A percentile compares a stretch with the other conserved stretches of the same genome.
Evolutionary conservation across 2,329 filamentous ascomycete species (phyloP).

Genomic region (Aspergillus thermomutatus): DNA sequence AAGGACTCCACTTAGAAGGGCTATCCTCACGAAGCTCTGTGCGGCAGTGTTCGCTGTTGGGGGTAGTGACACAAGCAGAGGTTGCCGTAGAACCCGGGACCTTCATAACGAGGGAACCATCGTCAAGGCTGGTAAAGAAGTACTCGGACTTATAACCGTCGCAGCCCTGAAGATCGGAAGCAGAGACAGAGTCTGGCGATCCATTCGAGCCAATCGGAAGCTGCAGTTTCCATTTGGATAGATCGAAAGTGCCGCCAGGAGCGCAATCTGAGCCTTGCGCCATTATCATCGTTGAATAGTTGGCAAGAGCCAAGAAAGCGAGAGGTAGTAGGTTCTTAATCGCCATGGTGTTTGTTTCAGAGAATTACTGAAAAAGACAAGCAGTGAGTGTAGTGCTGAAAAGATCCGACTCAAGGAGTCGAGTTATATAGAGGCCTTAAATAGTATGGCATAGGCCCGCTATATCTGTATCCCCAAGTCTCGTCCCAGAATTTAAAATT

Average conservation of each 20-base stretch:
- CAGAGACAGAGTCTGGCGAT: no score
- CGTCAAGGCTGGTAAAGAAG: slow-evolving; percentile 35
- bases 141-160: slow-evolving; percentile 32
- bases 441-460: no score
- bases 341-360: no score
- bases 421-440: no score
- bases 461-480: no score
- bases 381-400: no score
- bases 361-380: no score
- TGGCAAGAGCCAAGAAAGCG: no score
- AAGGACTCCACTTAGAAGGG: slow-evolving; percentile 32
- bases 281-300: no score
- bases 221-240: slow-evolving; percentile 32
- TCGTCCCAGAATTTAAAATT: no score
- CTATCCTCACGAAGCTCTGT: slow-evolving; percentile 41
- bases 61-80: slow-evolving; percentile 38
- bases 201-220: slow-evolving; percentile 22
- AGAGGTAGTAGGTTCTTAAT: no score
- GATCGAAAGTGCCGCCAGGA: slow-evolving; percentile 35
- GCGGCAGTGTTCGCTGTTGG: slow-evolving; percentile 42
- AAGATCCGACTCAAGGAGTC: no score
- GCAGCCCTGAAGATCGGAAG: slow-evolving; percentile 22
- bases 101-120: slow-evolving; percentile 39
- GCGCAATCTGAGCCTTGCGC: not conserved
- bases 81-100: slow-evolving; percentile 34